These are phyloP conservation scores for Picochlorum sp. DNA, from an alignment of 139 green algal genomes.

Conservation along the genomic window DNA sequence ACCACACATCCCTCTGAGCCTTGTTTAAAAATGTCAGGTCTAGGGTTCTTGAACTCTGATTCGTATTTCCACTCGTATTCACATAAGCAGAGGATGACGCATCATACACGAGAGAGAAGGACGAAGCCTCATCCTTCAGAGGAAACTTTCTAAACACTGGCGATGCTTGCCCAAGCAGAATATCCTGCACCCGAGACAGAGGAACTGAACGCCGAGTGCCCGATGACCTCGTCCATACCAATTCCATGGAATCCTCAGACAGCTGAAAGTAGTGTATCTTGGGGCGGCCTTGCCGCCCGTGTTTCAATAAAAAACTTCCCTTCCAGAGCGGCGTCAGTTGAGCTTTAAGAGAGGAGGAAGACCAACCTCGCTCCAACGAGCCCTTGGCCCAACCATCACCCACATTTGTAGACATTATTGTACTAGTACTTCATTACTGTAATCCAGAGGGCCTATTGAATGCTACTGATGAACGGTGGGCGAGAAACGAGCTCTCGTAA, in stretches of 20 bases:
- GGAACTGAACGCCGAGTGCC: conserved; percentile 22
- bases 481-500: too few relatives aligned
- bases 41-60: conserved; percentile 34
- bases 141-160: conserved; percentile 52
- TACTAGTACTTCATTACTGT: too few relatives aligned
- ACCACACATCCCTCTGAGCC: background rate
- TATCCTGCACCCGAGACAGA: conserved; percentile 24
- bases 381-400: background rate
- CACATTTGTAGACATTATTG: too few relatives aligned
- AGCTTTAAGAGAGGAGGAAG: background rate
- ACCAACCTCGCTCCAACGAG: background rate
- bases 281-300: conserved; percentile 63
- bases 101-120: conserved; percentile 69
- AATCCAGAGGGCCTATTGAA: too few relatives aligned
- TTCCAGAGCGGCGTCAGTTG: conserved; percentile 48
- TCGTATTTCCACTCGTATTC: too few relatives aligned
- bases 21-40: conserved; percentile 50
- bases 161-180: conserved; percentile 50
- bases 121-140: conserved; percentile 33
- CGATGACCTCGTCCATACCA: conserved; percentile 47
- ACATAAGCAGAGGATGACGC: background rate
- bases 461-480: too few relatives aligned
- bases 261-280: conserved; percentile 72
- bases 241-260: conserved; percentile 42
- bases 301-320: conserved; percentile 66